Conservation (phyloP, 2,329 filamentous ascomycete genomes). For the Colletotrichum tanaceti region DNA sequence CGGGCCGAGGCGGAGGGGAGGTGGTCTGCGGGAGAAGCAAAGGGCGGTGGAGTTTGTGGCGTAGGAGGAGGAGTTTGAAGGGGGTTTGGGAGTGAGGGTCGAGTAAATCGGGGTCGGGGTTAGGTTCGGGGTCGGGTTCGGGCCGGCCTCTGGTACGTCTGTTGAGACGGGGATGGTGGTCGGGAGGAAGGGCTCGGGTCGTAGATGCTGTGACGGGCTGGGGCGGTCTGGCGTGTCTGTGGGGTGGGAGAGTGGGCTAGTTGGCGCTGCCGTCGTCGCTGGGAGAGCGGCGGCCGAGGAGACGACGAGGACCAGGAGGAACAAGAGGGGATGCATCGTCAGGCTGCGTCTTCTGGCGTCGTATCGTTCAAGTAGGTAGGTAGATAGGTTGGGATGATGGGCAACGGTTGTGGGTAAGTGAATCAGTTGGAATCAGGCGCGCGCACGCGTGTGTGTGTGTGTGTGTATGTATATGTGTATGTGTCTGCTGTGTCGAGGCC, state of each 20-base stretch:
- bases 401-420: not conserved
- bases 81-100: slow-evolving; percentile 5
- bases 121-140: slow-evolving; percentile 20
- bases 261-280: slow-evolving; percentile 26
- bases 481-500: not conserved
- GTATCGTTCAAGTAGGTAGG: not conserved
- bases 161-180: slow-evolving; percentile 14
- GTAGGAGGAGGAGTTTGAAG: slow-evolving; percentile 32
- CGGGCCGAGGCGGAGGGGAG: slow-evolving; percentile 29
- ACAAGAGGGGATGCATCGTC: slow-evolving; percentile 17
- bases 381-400: not conserved
- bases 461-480: too few species aligned
- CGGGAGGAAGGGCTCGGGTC: slow-evolving; percentile 15
- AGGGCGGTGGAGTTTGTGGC: slow-evolving; percentile 13
- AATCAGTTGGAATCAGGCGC: too few species aligned
- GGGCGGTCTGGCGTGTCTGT: not conserved
- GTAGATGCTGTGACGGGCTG: not conserved
- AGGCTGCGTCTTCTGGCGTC: too few species aligned
- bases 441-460: too few species aligned
- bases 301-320: slow-evolving; percentile 33
- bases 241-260: slow-evolving; percentile 1
- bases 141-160: not conserved
- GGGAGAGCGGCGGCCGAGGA: slow-evolving; percentile 22
- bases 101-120: slow-evolving; percentile 31
- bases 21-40: slow-evolving; percentile 28